Percentiles rank a stretch among this genome's conserved stretches.
Conservation (phyloP, 352 stramenopile genomes). For the Phytopythium sindhum region DNA sequence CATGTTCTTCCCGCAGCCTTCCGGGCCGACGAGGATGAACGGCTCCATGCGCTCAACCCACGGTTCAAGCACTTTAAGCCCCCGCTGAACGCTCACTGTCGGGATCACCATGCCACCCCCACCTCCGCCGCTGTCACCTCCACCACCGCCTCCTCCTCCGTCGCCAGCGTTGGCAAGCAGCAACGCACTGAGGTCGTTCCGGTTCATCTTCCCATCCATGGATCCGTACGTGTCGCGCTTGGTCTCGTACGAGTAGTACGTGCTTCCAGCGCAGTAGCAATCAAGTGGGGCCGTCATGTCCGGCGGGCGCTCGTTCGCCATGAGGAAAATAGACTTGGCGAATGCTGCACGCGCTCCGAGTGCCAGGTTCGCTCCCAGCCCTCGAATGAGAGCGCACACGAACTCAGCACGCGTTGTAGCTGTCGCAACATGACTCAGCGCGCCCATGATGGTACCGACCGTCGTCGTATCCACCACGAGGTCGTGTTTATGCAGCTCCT, state of each 20-base stretch:
- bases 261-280: conserved; percentile 78
- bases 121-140: not conserved
- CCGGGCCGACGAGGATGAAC: conserved; percentile 93
- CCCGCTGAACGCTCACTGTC: conserved; percentile 84
- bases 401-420: conserved; percentile 84
- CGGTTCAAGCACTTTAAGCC: conserved; percentile 82
- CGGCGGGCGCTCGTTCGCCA: conserved; percentile 87
- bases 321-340: conserved; percentile 90
- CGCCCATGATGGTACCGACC: conserved; percentile 93
- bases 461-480: conserved; percentile 91
- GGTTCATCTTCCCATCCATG: conserved; percentile 64
- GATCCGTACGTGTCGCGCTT: conserved; percentile 76
- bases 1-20: conserved; percentile 95
- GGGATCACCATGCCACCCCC: conserved; percentile 27
- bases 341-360: conserved; percentile 74
- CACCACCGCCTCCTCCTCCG: conserved; percentile 3
- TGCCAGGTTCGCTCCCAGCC: conserved; percentile 90
- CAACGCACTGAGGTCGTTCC: conserved; percentile 34
- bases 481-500: conserved; percentile 86
- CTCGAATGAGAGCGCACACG: conserved; percentile 88
- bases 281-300: conserved; percentile 87
- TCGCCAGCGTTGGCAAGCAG: conserved; percentile 6
- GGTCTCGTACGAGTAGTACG: conserved; percentile 72
- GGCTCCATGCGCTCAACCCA: conserved; percentile 93
- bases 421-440: conserved; percentile 80